A percentile compares a stretch with the other conserved stretches of the same genome.
These are phyloP conservation scores for Pelargonium nanum DNA, from an alignment of 345 rosid species.

Conservation along the genomic window DNA sequence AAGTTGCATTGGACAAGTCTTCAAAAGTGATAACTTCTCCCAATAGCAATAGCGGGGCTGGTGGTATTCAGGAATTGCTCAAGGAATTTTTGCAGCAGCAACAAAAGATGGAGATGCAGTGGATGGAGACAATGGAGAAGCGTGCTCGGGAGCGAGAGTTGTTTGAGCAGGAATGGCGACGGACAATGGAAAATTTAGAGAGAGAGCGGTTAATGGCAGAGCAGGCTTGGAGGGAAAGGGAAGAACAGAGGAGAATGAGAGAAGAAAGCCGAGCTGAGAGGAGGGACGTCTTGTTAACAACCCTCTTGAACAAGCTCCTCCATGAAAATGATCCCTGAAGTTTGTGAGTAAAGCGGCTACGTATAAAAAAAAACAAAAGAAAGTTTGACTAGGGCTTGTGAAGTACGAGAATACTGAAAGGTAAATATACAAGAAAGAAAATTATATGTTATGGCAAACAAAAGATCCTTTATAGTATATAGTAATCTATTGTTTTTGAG, in stretches of 20 bases:
- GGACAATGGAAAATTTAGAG: conserved; percentile 41
- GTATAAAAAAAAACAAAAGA: too few species aligned
- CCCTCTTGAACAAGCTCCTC: conserved; percentile 37
- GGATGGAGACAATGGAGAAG: conserved; percentile 40
- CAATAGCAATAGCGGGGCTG: conserved; percentile 2
- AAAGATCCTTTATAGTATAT: too few species aligned
- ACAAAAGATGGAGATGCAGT: conserved; percentile 37
- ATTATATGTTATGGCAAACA: neutral
- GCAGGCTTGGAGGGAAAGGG: conserved; percentile 46
- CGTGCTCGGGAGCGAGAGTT: conserved; percentile 32
- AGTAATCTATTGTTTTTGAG: too few species aligned
- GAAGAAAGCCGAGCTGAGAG: conserved; percentile 47
- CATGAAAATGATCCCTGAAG: conserved; percentile 16
- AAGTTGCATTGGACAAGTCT: conserved; percentile 11
- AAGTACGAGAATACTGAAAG: neutral
- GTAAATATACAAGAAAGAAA: neutral
- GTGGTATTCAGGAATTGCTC: conserved; percentile 26
- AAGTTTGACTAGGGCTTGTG: conserved; percentile 1
- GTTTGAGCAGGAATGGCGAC: conserved; percentile 47
- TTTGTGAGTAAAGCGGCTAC: too few species aligned
- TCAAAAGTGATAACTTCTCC: conserved; percentile 9
- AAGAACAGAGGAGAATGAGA: conserved; percentile 39
- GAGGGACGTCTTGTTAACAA: conserved; percentile 40
- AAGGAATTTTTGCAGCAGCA: conserved; percentile 41
- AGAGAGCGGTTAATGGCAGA: conserved; percentile 40